phyloP scores from a whole-genome alignment of 2,329 filamentous ascomycete species.

The Cytospora mali region DNA sequence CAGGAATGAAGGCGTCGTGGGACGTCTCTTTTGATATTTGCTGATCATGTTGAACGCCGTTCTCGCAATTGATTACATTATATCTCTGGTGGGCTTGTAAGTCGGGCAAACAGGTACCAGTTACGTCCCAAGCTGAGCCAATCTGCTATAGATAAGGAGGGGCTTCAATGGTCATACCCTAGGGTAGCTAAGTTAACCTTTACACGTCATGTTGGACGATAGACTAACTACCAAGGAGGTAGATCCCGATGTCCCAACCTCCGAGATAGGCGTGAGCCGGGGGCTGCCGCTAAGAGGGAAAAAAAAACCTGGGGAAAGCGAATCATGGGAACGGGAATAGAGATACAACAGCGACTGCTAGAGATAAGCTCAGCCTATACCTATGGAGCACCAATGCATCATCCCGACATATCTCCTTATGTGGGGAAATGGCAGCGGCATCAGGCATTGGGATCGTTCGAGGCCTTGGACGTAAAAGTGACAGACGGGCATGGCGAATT shows the following conservation, averaged over 20 bases:
- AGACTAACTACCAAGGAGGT: neutral
- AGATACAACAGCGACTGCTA: slow-evolving; percentile 2
- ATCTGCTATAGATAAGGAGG: slow-evolving; percentile 14
- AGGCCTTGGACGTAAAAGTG: neutral
- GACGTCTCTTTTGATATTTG: neutral
- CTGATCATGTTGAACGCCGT: neutral
- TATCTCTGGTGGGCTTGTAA: neutral
- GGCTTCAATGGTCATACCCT: neutral
- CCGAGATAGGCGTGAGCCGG: slow-evolving; percentile 26
- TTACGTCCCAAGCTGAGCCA: slow-evolving; percentile 9
- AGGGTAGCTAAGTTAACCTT: neutral
- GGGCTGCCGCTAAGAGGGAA: slow-evolving; percentile 13
- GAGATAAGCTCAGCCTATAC: slow-evolving; percentile 22
- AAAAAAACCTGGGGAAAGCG: slow-evolving; percentile 19
- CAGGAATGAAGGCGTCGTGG: neutral
- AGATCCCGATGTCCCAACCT: slow-evolving; percentile 2
- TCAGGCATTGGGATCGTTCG: neutral
- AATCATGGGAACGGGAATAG: slow-evolving; percentile 3
- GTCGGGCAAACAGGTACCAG: slow-evolving; percentile 5
- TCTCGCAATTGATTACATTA: neutral
- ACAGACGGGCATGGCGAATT: neutral
- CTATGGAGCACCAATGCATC: slow-evolving; percentile 6
- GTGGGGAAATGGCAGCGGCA: neutral
- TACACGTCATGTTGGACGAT: slow-evolving; percentile 12
- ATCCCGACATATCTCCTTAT: slow-evolving; percentile 13